Evolutionary conservation across 768 basidiomycete species (phyloP), one percentile per base, ranked within the genome.

Genomic region (Pleurotus platypus): DNA sequence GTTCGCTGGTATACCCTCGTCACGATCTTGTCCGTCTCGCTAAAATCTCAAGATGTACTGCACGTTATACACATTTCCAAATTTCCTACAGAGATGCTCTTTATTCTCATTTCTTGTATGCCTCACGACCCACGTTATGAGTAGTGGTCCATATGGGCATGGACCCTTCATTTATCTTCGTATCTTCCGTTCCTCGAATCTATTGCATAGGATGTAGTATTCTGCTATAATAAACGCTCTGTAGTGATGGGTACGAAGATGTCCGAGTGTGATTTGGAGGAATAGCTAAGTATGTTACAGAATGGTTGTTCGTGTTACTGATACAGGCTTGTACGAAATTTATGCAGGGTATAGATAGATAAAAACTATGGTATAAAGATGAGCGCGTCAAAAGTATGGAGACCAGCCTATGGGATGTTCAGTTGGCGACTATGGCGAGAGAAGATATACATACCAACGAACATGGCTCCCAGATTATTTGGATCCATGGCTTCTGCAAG

Each of bases 401-500:
- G 68, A 58, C 73, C 73, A 75, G 15, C 73, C 73, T 73, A 57
- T 26, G 45, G 22, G 46, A 38, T 46, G 1, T 46, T 38, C 57
- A 35, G 37, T 16, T 26, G 18, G 26, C 51, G 15, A 47, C 57
- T 42, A 49, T 18, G 2, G 45, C 50, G 13, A 38, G 39, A 40
- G 47, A 18, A 27, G 47, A 4, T n/a, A 42, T 3, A 70, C 83
- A 59, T 65, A 89, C 92, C 92, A 39, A 65, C 63, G 66, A 80
- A 98, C 61, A 98, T 92, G n/a, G 77, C 80, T 2, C 85, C 86
- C 16, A 98, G 72, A 67, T 92, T 92, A 47, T 73, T 75, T 2
- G 75, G 67, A 65, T 96, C 91, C 20, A 86, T 92, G 38, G 96
- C 96, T 66, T 91, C 86, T 16, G 90, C 86, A 58, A 98, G 87